Conservation (phyloP, 495 filamentous ascomycete species). For the Aspergillus sparsus region DNA sequence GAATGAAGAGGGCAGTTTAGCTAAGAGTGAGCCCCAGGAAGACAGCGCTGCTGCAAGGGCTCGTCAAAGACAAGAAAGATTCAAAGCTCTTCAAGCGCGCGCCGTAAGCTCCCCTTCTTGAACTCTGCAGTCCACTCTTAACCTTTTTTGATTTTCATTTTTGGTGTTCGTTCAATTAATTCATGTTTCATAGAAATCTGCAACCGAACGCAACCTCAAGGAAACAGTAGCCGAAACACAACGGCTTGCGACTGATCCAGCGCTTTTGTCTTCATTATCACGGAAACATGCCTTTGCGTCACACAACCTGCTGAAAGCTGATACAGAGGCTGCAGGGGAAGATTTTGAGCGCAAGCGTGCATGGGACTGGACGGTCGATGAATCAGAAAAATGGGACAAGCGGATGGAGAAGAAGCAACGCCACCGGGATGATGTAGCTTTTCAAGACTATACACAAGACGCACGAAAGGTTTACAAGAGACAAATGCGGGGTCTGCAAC, state of each 20-base stretch:
- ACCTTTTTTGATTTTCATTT: not conserved
- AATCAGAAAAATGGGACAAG: conserved; percentile 90
- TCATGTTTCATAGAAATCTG: conserved; percentile 58
- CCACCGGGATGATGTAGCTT: conserved; percentile 82
- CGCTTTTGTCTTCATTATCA: conserved; percentile 66
- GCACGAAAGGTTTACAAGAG: conserved; percentile 91
- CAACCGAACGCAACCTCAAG: conserved; percentile 74
- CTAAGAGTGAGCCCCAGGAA: conserved; percentile 24
- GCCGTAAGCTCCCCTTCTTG: conserved; percentile 48
- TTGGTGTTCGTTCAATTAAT: not conserved
- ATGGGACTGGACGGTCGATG: conserved; percentile 97
- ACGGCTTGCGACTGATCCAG: conserved; percentile 73
- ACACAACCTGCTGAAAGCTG: conserved; percentile 91
- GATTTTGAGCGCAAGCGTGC: conserved; percentile 97
- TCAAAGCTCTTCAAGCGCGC: conserved; percentile 83
- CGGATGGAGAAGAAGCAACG: conserved; percentile 81
- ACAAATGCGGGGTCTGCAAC: conserved; percentile 71
- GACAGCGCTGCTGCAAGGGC: conserved; percentile 36
- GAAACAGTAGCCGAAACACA: conserved; percentile 82
- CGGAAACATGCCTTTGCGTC: conserved; percentile 83
- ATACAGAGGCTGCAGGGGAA: conserved; percentile 77
- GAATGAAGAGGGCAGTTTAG: not conserved
- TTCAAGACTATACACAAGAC: conserved; percentile 86
- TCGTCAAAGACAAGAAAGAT: conserved; percentile 48
- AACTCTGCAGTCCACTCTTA: not conserved